Conservation (phyloP, 108 stramenopile species). For the Thalassiosira profunda region DNA sequence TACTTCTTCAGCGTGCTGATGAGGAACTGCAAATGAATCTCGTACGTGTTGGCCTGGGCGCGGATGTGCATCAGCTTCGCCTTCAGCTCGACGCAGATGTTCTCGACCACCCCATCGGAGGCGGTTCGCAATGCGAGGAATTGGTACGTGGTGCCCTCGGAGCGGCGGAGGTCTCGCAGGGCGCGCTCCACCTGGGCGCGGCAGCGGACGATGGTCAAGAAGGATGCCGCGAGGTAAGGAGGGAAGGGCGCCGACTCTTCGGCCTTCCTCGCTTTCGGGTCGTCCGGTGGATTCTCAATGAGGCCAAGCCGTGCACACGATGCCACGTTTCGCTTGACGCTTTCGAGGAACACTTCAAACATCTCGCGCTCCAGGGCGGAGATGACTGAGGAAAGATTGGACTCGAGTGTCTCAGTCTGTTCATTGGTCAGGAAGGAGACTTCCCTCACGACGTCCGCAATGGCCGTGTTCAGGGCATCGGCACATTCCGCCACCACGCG, state of each 20-base stretch:
- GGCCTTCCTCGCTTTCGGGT: constrained; percentile 12
- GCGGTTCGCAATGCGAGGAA: constrained; percentile 84
- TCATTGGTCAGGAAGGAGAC: constrained; percentile 65
- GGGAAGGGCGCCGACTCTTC: constrained; percentile 61
- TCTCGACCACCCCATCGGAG: constrained; percentile 83
- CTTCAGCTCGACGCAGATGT: constrained; percentile 78
- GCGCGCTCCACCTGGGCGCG: constrained; percentile 92
- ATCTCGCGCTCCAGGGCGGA: constrained; percentile 75
- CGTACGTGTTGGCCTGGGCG: constrained; percentile 71
- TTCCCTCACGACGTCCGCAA: constrained; percentile 80
- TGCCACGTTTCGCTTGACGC: constrained; percentile 62
- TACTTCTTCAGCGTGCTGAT: constrained; percentile 79
- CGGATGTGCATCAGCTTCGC: constrained; percentile 64
- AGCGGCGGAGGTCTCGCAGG: constrained; percentile 64
- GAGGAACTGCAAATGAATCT: constrained; percentile 84
- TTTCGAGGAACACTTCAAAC: constrained; percentile 91
- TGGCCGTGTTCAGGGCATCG: constrained; percentile 71
- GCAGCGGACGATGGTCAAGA: constrained; percentile 84
- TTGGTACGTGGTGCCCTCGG: constrained; percentile 74
- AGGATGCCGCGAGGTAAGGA: constrained; percentile 81
- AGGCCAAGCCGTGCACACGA: constrained; percentile 76
- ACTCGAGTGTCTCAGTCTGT: constrained; percentile 73
- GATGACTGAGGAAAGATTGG: constrained; percentile 74
- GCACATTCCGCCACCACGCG: constrained; percentile 91
- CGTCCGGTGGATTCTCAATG: constrained; percentile 26